Base-by-base conservation (phyloP, 202 grass and related monocot genomes). In the Setaria italica region DNA sequence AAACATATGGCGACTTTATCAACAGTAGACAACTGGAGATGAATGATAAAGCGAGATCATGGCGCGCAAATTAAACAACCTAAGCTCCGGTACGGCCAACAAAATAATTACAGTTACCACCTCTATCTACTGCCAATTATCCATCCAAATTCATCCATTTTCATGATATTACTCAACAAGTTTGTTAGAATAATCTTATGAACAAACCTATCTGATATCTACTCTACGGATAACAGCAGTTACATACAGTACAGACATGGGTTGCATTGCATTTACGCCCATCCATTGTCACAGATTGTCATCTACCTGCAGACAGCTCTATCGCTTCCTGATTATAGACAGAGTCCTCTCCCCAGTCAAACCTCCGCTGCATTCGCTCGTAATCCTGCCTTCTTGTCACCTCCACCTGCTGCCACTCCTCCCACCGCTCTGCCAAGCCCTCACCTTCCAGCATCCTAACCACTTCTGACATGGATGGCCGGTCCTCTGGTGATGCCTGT, bases 401-500 rank as follows among this genome's bases (percentile, higher is more conserved):
- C 76, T 89, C 89, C 3, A 95, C 79, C 80, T 90, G 88, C 80
- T 93, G 92, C 89, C 91, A 90, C 53, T 95, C 89, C 79, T 93
- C 95, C 95, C 95, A 95, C 58, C 86, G 88, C 83, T 93, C 95
- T 0, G 86, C 87, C 82, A 95, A 77, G 0, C 83, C 93, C 86
- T 95, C 93, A 1, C 95, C 93, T 94, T 98, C 95, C 20, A 98
- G 89, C 95, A 98, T 98, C 74, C 89, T 71, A 73, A 95, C 91
- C 71, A 98, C 95, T 58, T 98, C 91, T 19, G 95, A 95, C 95
- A 98, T 98, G 11, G 88, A 82, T 0, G 95, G 95, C 0, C 95
- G 91, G 43, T 93, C 88, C 86, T 95, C 91, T 0, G 95, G 93
- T 11, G 91, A 95, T 12, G 81, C 84, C 63, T 98, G 91, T 6